Base-by-base conservation (phyloP, 306 rosid genomes). In the Boehmeria nivea region DNA sequence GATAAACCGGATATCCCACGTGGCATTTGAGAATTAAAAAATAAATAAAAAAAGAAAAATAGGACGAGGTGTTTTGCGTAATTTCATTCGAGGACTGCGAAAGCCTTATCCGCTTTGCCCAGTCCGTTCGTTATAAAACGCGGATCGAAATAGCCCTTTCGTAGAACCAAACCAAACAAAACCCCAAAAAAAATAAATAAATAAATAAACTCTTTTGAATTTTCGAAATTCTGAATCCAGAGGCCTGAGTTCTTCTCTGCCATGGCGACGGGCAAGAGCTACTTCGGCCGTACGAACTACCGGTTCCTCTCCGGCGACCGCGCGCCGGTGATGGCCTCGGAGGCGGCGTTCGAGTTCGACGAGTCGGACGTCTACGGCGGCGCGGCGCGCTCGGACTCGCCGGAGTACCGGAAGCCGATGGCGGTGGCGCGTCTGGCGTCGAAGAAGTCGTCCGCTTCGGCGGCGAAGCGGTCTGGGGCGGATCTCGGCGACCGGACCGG, bases 321-420 rank as follows among this genome's bases (percentile, higher is more conserved):
- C 1, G 72, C 42, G 9, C 33, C 59, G 24, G 59, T 36, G 59
- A 27, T 22, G 16, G 16, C 71, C 2, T 19, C 76, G 47, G 93
- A 85, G 50, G 45, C 87, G 6, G 50, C 73, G 17, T 85, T 85
- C 62, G 97, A 89, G 54, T 76, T 89, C 69, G 79, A 79, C 59
- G 97, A 89, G 55, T 75, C 95, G 0, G 93, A 89, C 23, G 73
- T 89, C 52, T 89, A 62, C 81, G 79, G 59, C 82, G 79, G 61
- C 77, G 74, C 86, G 6, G 51, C 51, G 18, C 57, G 64, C 15
- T 70, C 80, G 14, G 68, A 61, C 57, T 84, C 90, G 15, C 84
- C 97, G 22, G 90, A 87, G 72, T 81, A 47, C 22, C 61, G 73
- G n/a, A 84, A 73, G 52, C 57, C 83, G 12, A 21, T 60, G 7